Evolutionary conservation across 305 asterid species (phyloP).

Genomic region (Solanum hybrid): DNA sequence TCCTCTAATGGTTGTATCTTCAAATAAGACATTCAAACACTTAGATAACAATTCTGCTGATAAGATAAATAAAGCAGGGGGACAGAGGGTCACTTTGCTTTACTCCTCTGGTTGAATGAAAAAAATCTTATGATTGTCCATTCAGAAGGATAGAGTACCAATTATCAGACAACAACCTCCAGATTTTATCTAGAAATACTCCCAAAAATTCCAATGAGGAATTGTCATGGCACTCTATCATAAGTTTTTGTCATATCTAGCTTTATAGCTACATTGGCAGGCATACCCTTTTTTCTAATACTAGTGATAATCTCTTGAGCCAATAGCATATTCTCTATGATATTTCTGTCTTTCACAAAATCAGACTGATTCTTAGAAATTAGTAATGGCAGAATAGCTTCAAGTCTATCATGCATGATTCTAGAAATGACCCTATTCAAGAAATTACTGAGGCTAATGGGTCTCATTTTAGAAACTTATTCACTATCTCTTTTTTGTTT

Average conservation of each 20-base stretch:
- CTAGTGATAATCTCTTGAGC: background rate
- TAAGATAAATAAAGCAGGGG: background rate
- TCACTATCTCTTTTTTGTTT: background rate
- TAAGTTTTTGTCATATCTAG: background rate
- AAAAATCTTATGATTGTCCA: background rate
- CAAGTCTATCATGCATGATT: background rate
- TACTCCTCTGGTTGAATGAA: background rate
- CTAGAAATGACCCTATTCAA: background rate
- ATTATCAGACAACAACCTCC: too few relatives aligned
- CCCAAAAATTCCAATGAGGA: background rate
- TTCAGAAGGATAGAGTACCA: too few relatives aligned
- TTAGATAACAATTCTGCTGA: background rate
- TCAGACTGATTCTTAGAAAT: background rate
- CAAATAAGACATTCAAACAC: background rate
- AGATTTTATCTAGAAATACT: background rate
- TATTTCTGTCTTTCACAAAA: background rate
- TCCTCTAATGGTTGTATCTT: background rate
- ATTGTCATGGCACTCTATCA: background rate
- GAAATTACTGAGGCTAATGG: background rate
- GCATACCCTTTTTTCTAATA: background rate
- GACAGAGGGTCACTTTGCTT: background rate
- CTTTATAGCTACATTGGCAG: background rate
- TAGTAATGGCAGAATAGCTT: background rate
- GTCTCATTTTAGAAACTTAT: background rate
- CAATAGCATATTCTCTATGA: background rate